A percentile compares a stretch with the other conserved stretches of the same genome.
These are phyloP conservation scores for Clonostachys rhizophaga DNA, from an alignment of 2,329 filamentous ascomycete genomes.

Conservation along the genomic window DNA sequence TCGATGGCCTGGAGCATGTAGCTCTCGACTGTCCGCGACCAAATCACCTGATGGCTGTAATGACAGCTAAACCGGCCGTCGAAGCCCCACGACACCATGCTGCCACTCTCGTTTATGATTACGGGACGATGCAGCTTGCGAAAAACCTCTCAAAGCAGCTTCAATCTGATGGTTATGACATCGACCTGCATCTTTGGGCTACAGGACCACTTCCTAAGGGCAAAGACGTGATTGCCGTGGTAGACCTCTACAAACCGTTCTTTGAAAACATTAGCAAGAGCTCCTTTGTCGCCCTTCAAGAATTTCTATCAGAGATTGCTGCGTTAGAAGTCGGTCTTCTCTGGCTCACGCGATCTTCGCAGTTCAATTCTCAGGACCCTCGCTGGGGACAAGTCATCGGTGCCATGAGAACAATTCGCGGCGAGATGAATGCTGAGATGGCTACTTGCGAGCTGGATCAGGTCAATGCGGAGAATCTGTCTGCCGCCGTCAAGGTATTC, in stretches of 20 bases:
- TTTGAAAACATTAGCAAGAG: neutral
- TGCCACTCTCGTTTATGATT: neutral
- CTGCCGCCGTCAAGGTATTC: no score
- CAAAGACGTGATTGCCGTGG: neutral
- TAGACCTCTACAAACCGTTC: conserved; percentile 1
- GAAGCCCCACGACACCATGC: neutral
- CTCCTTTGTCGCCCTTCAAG: neutral
- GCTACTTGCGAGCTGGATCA: no score
- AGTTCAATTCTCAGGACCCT: conserved; percentile 1
- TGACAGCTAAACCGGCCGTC: conserved; percentile 15
- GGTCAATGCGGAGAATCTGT: no score
- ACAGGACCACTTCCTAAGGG: neutral
- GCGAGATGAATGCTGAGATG: neutral
- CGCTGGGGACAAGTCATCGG: neutral
- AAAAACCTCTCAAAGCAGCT: no score
- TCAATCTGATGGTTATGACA: no score
- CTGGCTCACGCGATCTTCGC: conserved; percentile 1
- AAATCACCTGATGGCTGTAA: conserved; percentile 13
- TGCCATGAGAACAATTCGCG: neutral
- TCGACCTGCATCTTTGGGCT: no score
- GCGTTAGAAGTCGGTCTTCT: neutral
- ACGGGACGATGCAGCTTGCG: no score
- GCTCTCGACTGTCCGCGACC: neutral
- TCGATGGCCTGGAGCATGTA: conserved; percentile 4
- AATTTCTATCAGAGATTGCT: neutral